Evolutionary conservation across 2,329 filamentous ascomycete species (phyloP).

Genomic region (Parascedosporium putredinis): DNA sequence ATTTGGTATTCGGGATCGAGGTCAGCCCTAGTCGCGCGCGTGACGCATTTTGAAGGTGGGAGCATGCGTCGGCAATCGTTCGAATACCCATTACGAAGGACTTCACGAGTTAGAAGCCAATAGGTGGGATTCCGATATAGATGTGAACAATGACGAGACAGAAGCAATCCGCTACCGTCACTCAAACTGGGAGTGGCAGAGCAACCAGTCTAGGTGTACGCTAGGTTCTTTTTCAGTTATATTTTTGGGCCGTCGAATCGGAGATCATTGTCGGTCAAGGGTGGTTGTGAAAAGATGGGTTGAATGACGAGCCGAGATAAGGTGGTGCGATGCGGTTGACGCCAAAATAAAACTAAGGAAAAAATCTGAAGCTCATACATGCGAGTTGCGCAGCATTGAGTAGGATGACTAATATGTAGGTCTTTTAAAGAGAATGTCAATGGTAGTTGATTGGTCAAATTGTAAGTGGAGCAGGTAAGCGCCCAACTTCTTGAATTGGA

Average conservation of each 20-base stretch:
- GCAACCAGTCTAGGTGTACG: too few relatives aligned
- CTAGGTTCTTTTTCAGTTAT: too few relatives aligned
- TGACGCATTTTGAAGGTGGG: constrained; percentile 83
- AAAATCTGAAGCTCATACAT: neutral
- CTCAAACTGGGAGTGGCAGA: too few relatives aligned
- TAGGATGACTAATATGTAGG: too few relatives aligned
- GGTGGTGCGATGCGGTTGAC: neutral
- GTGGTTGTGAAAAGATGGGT: too few relatives aligned
- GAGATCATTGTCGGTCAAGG: too few relatives aligned
- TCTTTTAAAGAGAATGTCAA: neutral
- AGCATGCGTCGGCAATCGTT: constrained; percentile 71
- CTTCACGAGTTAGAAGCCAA: neutral
- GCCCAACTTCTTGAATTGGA: neutral
- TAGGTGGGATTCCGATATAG: neutral
- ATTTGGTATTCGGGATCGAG: constrained; percentile 68
- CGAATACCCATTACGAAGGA: constrained; percentile 35
- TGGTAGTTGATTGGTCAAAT: neutral
- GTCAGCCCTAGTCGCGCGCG: constrained; percentile 76
- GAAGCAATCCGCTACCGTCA: too few relatives aligned
- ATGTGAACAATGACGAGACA: too few relatives aligned
- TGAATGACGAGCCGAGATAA: too few relatives aligned
- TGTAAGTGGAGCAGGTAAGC: neutral
- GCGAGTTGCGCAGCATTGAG: too few relatives aligned
- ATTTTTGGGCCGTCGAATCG: too few relatives aligned
- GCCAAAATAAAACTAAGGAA: too few relatives aligned